These are phyloP conservation scores for Didymella exigua DNA, from an alignment of 2,329 filamentous ascomycete species.

Conservation along the genomic window DNA sequence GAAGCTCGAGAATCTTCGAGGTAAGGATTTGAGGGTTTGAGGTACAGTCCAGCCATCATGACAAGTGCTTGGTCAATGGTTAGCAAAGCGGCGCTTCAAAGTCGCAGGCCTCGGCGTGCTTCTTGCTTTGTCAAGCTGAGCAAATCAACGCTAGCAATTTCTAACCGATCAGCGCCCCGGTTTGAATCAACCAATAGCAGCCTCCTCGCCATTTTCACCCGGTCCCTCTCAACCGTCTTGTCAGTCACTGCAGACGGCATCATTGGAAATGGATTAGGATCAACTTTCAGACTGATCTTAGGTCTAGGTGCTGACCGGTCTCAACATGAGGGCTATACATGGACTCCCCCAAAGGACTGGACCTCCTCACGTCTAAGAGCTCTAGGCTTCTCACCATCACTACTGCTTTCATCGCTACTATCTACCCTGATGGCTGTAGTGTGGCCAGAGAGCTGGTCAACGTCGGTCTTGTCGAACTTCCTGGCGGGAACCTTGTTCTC, in stretches of 20 bases:
- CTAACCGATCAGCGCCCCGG: no score
- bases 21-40: conserved; percentile 10
- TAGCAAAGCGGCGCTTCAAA: conserved; percentile 29
- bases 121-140: conserved; percentile 30
- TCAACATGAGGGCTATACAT: not conserved
- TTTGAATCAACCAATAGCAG: conserved; percentile 3
- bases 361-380: conserved; percentile 7
- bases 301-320: no score
- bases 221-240: no score
- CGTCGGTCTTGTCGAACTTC: conserved; percentile 15
- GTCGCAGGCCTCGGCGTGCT: conserved; percentile 11
- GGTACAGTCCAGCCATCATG: conserved; percentile 24
- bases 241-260: not conserved
- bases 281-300: no score
- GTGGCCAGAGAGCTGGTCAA: conserved; percentile 18
- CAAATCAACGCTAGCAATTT: no score
- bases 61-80: conserved; percentile 35
- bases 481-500: conserved; percentile 27
- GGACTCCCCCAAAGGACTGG: not conserved
- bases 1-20: conserved; percentile 43
- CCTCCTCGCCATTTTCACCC: no score
- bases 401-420: conserved; percentile 12
- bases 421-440: conserved; percentile 10
- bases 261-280: not conserved
- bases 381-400: conserved; percentile 12